A percentile compares a stretch with the other conserved stretches of the same genome.
phyloP scores from a whole-genome alignment of 1,139 yeast species.

The Candida tropicalis region DNA sequence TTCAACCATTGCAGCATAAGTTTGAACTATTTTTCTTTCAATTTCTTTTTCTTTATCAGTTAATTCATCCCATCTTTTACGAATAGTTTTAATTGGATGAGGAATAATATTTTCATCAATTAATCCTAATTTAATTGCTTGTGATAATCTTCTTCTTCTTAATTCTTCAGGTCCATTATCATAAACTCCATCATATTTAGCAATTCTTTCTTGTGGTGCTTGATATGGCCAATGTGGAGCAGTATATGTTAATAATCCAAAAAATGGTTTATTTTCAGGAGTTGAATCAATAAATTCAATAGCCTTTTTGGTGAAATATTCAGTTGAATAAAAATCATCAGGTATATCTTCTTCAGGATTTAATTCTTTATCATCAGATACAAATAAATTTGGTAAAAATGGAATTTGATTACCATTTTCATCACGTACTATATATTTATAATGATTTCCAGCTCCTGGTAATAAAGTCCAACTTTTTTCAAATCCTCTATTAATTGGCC shows the following conservation, averaged over 20 bases:
- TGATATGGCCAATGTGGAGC: constrained; percentile 69
- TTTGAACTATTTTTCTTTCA: constrained; percentile 52
- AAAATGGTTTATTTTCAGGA: constrained; percentile 45
- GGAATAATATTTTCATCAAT: constrained; percentile 46
- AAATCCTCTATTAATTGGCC: constrained; percentile 57
- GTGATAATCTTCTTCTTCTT: constrained; percentile 38
- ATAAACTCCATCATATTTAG: constrained; percentile 51
- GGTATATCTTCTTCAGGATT: constrained; percentile 42
- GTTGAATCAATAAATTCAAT: constrained; percentile 35
- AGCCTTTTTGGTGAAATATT: constrained; percentile 59
- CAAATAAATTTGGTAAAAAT: constrained; percentile 39
- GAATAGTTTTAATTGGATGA: constrained; percentile 46
- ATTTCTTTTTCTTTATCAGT: constrained; percentile 32
- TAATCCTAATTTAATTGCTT: constrained; percentile 47
- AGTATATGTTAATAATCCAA: constrained; percentile 55
- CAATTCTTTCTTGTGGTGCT: constrained; percentile 50
- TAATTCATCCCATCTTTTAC: constrained; percentile 46
- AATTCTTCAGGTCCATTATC: constrained; percentile 51
- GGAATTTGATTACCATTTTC: constrained; percentile 24
- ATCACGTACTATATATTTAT: constrained; percentile 46
- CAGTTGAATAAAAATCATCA: constrained; percentile 50
- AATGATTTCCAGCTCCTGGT: constrained; percentile 64
- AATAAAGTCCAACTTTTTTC: constrained; percentile 51
- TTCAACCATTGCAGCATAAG: constrained; percentile 66
- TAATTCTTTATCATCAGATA: constrained; percentile 35